Evolutionary conservation across 805 yeast genomes (phyloP), one percentile per base, ranked within the genome.

Genomic region (Clavispora phyllophila): DNA sequence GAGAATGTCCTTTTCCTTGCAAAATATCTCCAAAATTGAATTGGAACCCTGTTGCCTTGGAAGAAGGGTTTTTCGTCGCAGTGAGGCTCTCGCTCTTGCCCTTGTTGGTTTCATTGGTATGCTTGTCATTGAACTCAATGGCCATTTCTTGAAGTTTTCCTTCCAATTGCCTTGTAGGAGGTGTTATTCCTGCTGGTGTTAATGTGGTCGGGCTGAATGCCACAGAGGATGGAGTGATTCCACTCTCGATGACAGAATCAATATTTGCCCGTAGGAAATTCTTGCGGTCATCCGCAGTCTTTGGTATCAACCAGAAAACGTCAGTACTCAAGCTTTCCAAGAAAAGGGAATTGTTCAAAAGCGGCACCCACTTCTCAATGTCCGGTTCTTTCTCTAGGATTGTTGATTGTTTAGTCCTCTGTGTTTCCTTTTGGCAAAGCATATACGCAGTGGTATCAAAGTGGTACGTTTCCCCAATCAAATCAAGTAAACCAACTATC

Each of bases 141-240:
- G 42, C 22, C 13, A 46, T 13, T 6, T 45, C 28, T 15, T 46
- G 53, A 7, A 45, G 43, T 17, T 44, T 54, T 10, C 51, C 59
- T 9, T 55, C 62, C 15, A 57, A 38, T 31, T 47, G 56, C 10
- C 42, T 46, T 25, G 42, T 42, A 2, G 56, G 56, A 0, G 64
- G 67, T 8, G 62, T 59, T 22, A 58, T 57, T 2, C 52, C 51
- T 8, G 51, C 41, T 24, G 48, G 47, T 3, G 31, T 27, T 5
- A 27, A 12, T 14, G 31, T 27, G 17, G 31, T 14, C 8, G 31
- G 31, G 7, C 51, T 40, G 28, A 53, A 57, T 5, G 61, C 50
- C 4, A 55, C 40, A 2, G 58, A 58, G 1, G 60, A 52, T 1
- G 68, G 68, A 0, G 70, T 65, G 12, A 63, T 63, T 10, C 56